Percentiles rank a stretch among this genome's conserved stretches.
Evolutionary conservation across 1,284 basidiomycete genomes (phyloP).

Genomic region (Apiotrichum mycotoxinovorans): DNA sequence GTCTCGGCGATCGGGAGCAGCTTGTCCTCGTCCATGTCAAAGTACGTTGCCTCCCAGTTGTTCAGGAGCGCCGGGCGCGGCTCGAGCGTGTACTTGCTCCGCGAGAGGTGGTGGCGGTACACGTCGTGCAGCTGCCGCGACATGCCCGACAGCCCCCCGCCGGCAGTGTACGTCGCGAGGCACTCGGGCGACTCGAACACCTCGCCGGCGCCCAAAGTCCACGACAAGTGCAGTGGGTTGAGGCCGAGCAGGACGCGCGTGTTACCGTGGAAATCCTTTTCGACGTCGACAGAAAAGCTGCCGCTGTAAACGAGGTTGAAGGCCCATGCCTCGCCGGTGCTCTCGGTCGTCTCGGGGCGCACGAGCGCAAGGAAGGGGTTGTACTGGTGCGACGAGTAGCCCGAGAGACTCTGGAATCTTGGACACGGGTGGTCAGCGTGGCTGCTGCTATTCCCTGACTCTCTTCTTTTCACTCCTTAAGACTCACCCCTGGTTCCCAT

Average conservation of each 20-base stretch:
- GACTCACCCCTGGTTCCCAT: constrained; percentile 33
- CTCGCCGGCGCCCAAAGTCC: constrained; percentile 22
- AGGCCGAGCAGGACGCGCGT: constrained; percentile 28
- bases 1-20: constrained; percentile 26
- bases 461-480: neutral
- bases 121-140: constrained; percentile 27
- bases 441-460: too few species aligned
- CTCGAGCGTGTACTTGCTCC: constrained; percentile 13
- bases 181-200: constrained; percentile 34
- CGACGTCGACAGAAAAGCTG: constrained; percentile 25
- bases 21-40: constrained; percentile 28
- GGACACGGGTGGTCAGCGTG: neutral
- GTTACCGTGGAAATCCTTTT: constrained; percentile 16
- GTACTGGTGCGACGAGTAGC: constrained; percentile 34
- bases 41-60: constrained; percentile 41
- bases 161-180: constrained; percentile 24
- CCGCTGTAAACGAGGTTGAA: constrained; percentile 35
- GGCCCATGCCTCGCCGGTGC: constrained; percentile 22
- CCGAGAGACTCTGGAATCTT: constrained; percentile 29
- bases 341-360: constrained; percentile 23
- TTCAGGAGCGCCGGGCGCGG: constrained; percentile 33
- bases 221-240: constrained; percentile 34
- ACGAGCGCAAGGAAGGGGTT: constrained; percentile 36
- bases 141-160: constrained; percentile 29
- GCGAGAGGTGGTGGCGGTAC: constrained; percentile 29